A percentile compares a stretch with the other conserved stretches of the same genome.
Conservation (phyloP, 164 flowering plant genomes). For the Vitis cinerea region DNA sequence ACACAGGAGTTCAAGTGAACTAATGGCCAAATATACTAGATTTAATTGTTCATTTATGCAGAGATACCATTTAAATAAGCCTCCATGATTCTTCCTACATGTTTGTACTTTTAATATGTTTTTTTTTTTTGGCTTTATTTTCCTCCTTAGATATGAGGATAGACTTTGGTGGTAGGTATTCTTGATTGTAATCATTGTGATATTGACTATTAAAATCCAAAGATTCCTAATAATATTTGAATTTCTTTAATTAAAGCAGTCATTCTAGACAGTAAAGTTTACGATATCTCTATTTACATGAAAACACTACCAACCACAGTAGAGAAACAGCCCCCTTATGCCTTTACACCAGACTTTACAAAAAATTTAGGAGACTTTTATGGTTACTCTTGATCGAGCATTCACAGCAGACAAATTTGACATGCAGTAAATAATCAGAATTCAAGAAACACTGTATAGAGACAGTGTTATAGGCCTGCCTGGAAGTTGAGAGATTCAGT, state of each 20-base stretch:
- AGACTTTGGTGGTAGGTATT: neutral
- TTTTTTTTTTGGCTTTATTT: neutral
- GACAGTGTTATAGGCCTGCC: too few relatives aligned
- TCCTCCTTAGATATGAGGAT: neutral
- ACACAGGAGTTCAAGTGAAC: constrained; percentile 78
- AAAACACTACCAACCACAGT: neutral
- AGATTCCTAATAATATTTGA: neutral
- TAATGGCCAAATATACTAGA: neutral
- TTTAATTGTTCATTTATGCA: neutral
- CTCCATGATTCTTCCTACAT: neutral
- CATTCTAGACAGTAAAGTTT: neutral
- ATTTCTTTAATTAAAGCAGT: neutral
- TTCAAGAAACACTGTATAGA: too few relatives aligned
- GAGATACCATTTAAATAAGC: neutral
- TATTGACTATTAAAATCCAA: constrained; percentile 1
- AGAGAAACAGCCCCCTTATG: neutral
- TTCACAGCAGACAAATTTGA: too few relatives aligned
- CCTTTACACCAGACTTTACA: too few relatives aligned
- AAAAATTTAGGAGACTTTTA: too few relatives aligned
- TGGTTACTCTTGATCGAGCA: too few relatives aligned
- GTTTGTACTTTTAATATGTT: neutral
- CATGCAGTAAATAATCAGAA: too few relatives aligned
- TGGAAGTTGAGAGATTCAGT: too few relatives aligned
- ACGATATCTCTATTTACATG: neutral
- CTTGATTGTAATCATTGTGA: constrained; percentile 10